These are phyloP conservation scores for Ascosphaera apis DNA, from an alignment of 2,329 filamentous ascomycete species.

Conservation along the genomic window DNA sequence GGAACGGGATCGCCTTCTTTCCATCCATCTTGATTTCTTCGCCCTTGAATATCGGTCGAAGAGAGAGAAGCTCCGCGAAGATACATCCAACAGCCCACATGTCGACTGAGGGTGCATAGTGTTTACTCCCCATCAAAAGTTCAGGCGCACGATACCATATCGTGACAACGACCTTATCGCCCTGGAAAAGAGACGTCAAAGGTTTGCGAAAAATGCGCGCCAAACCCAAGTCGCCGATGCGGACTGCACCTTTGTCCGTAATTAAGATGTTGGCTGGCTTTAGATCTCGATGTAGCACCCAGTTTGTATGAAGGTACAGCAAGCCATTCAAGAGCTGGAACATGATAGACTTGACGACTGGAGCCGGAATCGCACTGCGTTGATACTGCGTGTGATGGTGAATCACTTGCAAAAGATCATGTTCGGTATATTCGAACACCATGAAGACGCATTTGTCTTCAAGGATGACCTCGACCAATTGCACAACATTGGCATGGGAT, in stretches of 20 bases:
- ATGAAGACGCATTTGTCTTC: slow-evolving; percentile 99
- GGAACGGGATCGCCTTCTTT: slow-evolving; percentile 93
- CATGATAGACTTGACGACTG: slow-evolving; percentile 75
- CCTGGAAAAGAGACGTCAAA: slow-evolving; percentile 69
- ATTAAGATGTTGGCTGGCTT: slow-evolving; percentile 99
- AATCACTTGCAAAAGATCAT: slow-evolving; percentile 92
- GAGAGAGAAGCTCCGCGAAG: slow-evolving; percentile 74
- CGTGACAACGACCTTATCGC: slow-evolving; percentile 95
- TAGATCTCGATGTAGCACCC: slow-evolving; percentile 89
- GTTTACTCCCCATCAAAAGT: slow-evolving; percentile 70
- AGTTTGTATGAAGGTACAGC: slow-evolving; percentile 85
- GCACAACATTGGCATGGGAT: slow-evolving; percentile 69
- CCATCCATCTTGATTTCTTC: slow-evolving; percentile 98
- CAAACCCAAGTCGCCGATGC: slow-evolving; percentile 82
- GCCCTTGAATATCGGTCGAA: slow-evolving; percentile 92
- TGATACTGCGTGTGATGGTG: slow-evolving; percentile 88
- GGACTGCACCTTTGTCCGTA: slow-evolving; percentile 68
- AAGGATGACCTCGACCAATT: slow-evolving; percentile 80
- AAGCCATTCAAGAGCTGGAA: slow-evolving; percentile 90
- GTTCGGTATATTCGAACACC: slow-evolving; percentile 97
- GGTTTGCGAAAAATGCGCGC: slow-evolving; percentile 89
- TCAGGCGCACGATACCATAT: slow-evolving; percentile 98
- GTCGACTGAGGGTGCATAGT: slow-evolving; percentile 93
- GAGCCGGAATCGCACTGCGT: slow-evolving; percentile 65
- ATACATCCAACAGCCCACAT: slow-evolving; percentile 97